phyloP scores from a whole-genome alignment of 768 basidiomycete genomes.

The Suillus bovinus region DNA sequence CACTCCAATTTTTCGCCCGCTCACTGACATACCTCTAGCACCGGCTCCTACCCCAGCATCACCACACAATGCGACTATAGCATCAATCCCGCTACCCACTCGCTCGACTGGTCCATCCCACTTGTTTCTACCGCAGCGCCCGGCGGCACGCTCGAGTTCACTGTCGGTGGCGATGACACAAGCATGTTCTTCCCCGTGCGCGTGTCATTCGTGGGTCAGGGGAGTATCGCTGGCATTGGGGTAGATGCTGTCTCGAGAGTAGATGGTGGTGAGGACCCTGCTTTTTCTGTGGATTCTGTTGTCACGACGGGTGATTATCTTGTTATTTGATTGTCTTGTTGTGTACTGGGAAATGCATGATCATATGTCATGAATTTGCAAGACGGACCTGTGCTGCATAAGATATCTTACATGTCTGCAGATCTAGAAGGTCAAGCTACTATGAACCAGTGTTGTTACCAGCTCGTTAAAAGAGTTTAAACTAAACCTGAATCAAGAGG shows the following conservation, averaged over 20 bases:
- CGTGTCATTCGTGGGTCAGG: constrained; percentile 77
- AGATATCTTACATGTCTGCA: background rate
- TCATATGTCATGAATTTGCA: background rate
- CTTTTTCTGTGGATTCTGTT: constrained; percentile 57
- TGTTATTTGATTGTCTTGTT: constrained; percentile 40
- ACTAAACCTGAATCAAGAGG: too few species aligned
- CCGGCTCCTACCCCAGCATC: constrained; percentile 85
- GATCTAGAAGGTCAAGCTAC: background rate
- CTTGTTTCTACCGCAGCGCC: constrained; percentile 60
- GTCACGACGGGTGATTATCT: constrained; percentile 56
- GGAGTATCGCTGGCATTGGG: constrained; percentile 76
- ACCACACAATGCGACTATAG: constrained; percentile 75
- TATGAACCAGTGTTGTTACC: too few species aligned
- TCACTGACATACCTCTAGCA: constrained; percentile 36
- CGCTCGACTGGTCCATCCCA: constrained; percentile 84
- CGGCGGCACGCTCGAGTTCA: constrained; percentile 91
- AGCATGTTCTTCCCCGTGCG: constrained; percentile 92
- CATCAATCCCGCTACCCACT: constrained; percentile 75
- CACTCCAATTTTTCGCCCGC: background rate
- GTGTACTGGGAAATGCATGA: background rate
- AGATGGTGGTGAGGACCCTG: constrained; percentile 47
- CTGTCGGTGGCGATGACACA: constrained; percentile 78
- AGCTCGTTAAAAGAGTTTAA: too few species aligned
- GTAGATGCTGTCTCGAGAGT: constrained; percentile 60
- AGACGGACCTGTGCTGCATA: background rate